Percentiles rank a stretch among this genome's conserved stretches.
phyloP scores from a whole-genome alignment of 768 basidiomycete species.

The Amanita brunnescens region DNA sequence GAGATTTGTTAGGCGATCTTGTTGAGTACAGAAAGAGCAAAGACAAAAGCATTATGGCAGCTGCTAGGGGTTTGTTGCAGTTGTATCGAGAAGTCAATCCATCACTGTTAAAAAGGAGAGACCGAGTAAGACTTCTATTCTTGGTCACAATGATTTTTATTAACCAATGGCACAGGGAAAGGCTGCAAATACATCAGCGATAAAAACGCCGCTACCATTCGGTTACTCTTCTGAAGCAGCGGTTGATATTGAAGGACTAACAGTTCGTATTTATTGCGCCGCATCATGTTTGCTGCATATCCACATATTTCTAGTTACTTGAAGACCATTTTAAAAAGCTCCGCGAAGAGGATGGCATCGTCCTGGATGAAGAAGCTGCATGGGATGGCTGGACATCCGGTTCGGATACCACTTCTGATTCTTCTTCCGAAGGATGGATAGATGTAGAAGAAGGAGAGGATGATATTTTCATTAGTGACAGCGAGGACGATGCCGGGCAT shows the following conservation, averaged over 20 bases:
- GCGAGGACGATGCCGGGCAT: constrained; percentile 58
- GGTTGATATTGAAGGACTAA: constrained; percentile 83
- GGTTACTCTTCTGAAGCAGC: constrained; percentile 71
- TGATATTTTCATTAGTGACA: constrained; percentile 75
- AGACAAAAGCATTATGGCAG: constrained; percentile 90
- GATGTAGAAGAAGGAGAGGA: constrained; percentile 66
- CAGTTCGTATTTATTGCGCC: constrained; percentile 38
- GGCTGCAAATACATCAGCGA: constrained; percentile 67
- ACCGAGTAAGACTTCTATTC: constrained; percentile 47
- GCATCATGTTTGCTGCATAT: background rate
- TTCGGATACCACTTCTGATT: constrained; percentile 34
- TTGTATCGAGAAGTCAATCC: constrained; percentile 97
- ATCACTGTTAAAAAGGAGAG: constrained; percentile 78
- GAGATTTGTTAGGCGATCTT: constrained; percentile 85
- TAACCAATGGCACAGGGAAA: constrained; percentile 57
- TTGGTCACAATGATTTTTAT: constrained; percentile 6
- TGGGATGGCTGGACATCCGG: constrained; percentile 91
- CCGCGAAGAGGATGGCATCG: constrained; percentile 52
- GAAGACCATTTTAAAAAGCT: constrained; percentile 78
- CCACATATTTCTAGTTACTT: constrained; percentile 47
- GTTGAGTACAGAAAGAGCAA: constrained; percentile 93
- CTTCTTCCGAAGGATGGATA: constrained; percentile 69
- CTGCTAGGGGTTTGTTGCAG: constrained; percentile 78
- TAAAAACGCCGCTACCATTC: constrained; percentile 68
- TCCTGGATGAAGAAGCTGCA: constrained; percentile 40